Percentiles rank a stretch among this genome's conserved stretches.
Conservation (phyloP, 805 yeast species). For the Saccharomycopsis babjevae region DNA sequence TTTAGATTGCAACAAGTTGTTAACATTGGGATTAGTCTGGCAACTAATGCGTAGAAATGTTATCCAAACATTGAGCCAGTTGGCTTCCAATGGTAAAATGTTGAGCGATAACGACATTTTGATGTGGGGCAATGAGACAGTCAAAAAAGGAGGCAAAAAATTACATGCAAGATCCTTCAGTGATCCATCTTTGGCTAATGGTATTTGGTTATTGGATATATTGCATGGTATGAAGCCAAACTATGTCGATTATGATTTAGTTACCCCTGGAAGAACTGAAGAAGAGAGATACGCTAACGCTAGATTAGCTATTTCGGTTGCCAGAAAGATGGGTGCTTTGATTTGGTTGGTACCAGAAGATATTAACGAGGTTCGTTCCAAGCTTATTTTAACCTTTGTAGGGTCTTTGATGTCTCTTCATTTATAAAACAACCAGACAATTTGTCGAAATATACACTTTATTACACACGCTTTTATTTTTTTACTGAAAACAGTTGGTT, state of each 20-base stretch:
- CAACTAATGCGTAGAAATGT: conserved; percentile 97
- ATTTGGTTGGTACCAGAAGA: conserved; percentile 99
- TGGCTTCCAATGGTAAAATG: conserved; percentile 65
- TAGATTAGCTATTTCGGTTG: conserved; percentile 92
- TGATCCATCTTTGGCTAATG: conserved; percentile 67
- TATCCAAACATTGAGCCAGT: conserved; percentile 63
- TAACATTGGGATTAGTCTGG: conserved; percentile 93
- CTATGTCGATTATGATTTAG: conserved; percentile 91
- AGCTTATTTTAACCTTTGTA: conserved; percentile 87
- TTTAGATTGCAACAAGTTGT: conserved; percentile 80
- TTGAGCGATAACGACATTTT: conserved; percentile 78
- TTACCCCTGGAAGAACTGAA: conserved; percentile 64
- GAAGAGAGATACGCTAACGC: conserved; percentile 92
- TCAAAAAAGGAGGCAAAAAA: conserved; percentile 72
- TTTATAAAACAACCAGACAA: not conserved
- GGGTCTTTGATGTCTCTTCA: conserved; percentile 82
- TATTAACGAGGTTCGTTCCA: conserved; percentile 88
- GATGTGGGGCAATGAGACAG: conserved; percentile 89
- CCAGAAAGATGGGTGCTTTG: conserved; percentile 94
- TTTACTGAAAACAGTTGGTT: too few species aligned
- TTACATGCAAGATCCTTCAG: conserved; percentile 70
- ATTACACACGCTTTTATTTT: too few species aligned
- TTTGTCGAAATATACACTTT: too few species aligned
- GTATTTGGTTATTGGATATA: conserved; percentile 79
- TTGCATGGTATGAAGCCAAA: conserved; percentile 94